Evolutionary conservation across 2,329 filamentous ascomycete genomes (phyloP).

Genomic region (Fonsecaea multimorphosa): DNA sequence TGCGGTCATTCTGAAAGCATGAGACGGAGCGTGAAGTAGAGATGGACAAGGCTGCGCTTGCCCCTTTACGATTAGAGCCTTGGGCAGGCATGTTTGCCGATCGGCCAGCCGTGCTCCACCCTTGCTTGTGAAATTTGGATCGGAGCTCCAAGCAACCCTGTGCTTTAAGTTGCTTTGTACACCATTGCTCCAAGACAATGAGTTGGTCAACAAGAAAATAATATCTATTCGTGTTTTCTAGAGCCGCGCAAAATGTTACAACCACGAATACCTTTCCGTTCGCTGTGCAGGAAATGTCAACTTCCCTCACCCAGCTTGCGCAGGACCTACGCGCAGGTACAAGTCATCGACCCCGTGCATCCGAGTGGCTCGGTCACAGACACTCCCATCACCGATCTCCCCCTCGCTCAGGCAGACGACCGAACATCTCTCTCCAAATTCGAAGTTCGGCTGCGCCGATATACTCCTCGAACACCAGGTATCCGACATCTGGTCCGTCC

Average conservation of each 20-base stretch:
- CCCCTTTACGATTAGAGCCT: neutral
- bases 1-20: neutral
- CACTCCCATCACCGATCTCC: slow-evolving; percentile 16
- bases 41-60: slow-evolving; percentile 11
- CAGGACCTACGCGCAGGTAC: slow-evolving; percentile 33
- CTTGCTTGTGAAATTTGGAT: slow-evolving; percentile 7
- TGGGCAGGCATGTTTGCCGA: slow-evolving; percentile 11
- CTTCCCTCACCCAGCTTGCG: slow-evolving; percentile 22
- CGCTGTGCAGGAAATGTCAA: slow-evolving; percentile 33
- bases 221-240: neutral
- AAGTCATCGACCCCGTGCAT: slow-evolving; percentile 51
- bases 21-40: neutral
- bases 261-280: slow-evolving; percentile 63
- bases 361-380: slow-evolving; percentile 58
- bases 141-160: neutral
- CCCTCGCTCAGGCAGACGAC: slow-evolving; percentile 27
- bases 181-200: neutral
- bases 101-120: neutral
- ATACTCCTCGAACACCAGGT: slow-evolving; percentile 92
- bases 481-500: slow-evolving; percentile 88
- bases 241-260: slow-evolving; percentile 63
- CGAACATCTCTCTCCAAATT: slow-evolving; percentile 42
- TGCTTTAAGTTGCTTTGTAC: neutral
- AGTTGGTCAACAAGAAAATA: too few species aligned
- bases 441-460: slow-evolving; percentile 71